Base-by-base conservation (phyloP, 1,284 basidiomycete species). In the Pascua guehoae region DNA sequence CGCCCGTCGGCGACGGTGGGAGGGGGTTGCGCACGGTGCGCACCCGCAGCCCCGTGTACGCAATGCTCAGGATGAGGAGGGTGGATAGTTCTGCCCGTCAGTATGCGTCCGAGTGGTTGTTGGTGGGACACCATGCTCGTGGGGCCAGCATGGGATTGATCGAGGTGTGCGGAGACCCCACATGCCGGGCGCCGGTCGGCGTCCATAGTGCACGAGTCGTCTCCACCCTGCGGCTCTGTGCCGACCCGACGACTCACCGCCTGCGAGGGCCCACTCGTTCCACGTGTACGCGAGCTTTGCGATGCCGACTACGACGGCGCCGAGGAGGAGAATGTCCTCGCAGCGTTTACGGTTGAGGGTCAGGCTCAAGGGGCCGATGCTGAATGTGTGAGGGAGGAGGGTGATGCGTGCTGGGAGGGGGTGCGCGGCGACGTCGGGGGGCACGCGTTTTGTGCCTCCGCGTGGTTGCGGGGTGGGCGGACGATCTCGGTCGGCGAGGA, bases 221-320 rank as follows among this genome's bases (percentile, higher is more conserved):
- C n/a, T n/a, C n/a, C n/a, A n/a, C n/a, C n/a, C n/a, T n/a, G n/a
- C n/a, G n/a, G n/a, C n/a, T n/a, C n/a, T n/a, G n/a, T n/a, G n/a
- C n/a, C n/a, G 11, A 12, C 0, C 10, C 5, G 14, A 11, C 12
- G 10, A 49, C 65, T 53, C 50, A 77, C 75, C 75, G 56, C 68
- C 70, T 8, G 72, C 73, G 14, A 75, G 52, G 17, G 72, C 72
- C 40, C 62, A 64, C 46, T 75, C 75, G 8, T 66, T 66, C 73
- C 73, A 74, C 42, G 58, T 32, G 38, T 48, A 48, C 5, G 62
- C 68, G 5, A 77, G 59, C 41, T 63, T 66, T 51, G 57, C 63
- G 9, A 73, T 64, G 0, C 68, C 72, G 37, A 64, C 64, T 2
- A 57, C 53, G 5, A 74, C 66, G 2, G 65, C 71, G 2, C 66